Evolutionary conservation across 352 stramenopile genomes (phyloP), one percentile per base, ranked within the genome.

Genomic region (Peronospora tabacina): DNA sequence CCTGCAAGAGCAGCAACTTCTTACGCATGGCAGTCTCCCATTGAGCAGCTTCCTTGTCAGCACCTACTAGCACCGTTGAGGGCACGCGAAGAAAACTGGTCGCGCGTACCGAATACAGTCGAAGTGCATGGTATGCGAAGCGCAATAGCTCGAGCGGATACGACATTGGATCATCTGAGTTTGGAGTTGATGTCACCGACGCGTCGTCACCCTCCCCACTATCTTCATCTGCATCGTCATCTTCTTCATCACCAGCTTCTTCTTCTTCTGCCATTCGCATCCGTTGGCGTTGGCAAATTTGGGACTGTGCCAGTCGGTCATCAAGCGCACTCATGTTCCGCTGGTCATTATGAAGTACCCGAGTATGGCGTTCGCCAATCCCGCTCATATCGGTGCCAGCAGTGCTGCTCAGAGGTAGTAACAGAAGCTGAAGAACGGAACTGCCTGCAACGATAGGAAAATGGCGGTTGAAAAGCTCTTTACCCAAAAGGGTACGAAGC

Each of bases 41-140:
- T 30, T 66, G 58, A 13, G 62, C 41, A 30, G 61, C 52, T 20
- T 48, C 52, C 10, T 52, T 52, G 0, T 44, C 61, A 0, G 48
- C 11, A 3, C 61, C 61, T 19, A 60, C 58, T 2, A 80, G 51
- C 7, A 73, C 53, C 10, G 47, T 64, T 11, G 66, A 57, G 1
- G 78, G 70, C 0, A 90, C 44, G 3, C 77, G 67, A 7, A 83
- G 58, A 24, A 87, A 90, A 36, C 78, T 84, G 2, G 72, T 79
- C 1, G 70, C 65, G 9, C 77, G 77, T 46, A 90, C 70, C 0
- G 57, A 64, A 30, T 86, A 65, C 10, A 87, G 42, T 15, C 74
- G 64, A 38, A 75, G 52, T 3, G 67, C 63, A 10, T 74, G 75
- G 34, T 87, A 86, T 2, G 72, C 72, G 19, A 70, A 72, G 15